Base-by-base conservation (phyloP, 169 alveolate genomes). In the Plasmodium adleri region DNA sequence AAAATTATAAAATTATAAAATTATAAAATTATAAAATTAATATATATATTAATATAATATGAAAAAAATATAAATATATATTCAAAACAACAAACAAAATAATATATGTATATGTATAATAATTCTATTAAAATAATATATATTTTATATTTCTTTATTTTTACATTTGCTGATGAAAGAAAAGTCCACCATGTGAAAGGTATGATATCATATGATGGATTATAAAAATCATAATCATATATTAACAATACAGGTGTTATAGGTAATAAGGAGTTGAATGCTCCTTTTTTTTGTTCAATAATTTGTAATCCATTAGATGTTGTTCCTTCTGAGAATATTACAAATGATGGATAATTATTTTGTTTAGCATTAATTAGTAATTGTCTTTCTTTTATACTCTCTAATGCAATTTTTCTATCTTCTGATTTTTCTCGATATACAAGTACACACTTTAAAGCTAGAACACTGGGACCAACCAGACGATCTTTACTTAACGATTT, bases 321-420 rank as follows among this genome's bases (percentile, higher is more conserved):
- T 6, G 90, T 80, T 4, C 90, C 90, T 67, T 80, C 90, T 10
- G 90, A 80, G 49, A 80, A 80, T 28, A 80, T 80, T 52, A 80
- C 90, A 67, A 80, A 80, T 49, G 90, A 80, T 7, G 90, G 90
- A 28, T 66, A 58, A 67, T 67, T 80, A 2, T 52, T 50, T 17
- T 80, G 52, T 67, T 80, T 80, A 20, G 66, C 28, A 26, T 80
- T 59, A 12, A 80, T 72, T 26, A 68, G 8, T 47, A 8, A 12
- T 24, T 80, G 90, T 39, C 90, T 80, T 54, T 64, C 90, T 60
- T 68, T 67, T n/a, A 80, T 80, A 26, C 64, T 80, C 24, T 80
- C 83, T 20, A 80, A 20, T 24, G 90, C 74, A 4, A 28, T 39
- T 67, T 67, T 64, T 43, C 90, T 43, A 80, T 80, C 90, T 60